A percentile compares a stretch with the other conserved stretches of the same genome.
phyloP scores from a whole-genome alignment of 2,329 filamentous ascomycete species.

The Elsinoe necatrix region DNA sequence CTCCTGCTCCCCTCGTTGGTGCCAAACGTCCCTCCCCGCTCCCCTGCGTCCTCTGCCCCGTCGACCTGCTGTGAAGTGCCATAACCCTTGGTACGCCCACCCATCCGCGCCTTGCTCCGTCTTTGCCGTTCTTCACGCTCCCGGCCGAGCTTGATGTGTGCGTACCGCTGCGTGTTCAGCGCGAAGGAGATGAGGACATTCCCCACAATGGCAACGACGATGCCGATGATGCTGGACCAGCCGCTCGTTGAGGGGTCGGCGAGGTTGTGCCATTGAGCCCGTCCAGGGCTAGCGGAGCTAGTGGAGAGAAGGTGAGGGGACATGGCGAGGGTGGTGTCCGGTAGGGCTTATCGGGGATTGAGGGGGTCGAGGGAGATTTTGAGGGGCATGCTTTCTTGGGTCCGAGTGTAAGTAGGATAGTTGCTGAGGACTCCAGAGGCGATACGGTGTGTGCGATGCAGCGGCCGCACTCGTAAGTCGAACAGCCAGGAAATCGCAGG shows the following conservation, averaged over 20 bases:
- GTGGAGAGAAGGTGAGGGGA: not conserved
- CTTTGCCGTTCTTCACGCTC: conserved; percentile 47
- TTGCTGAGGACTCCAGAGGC: not conserved
- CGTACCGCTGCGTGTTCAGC: conserved; percentile 92
- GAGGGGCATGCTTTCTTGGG: not conserved
- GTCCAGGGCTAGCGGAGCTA: not conserved
- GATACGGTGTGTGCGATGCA: not conserved
- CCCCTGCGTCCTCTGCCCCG: not conserved
- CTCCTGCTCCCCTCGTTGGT: conserved; percentile 26
- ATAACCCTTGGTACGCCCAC: conserved; percentile 28
- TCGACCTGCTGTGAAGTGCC: conserved; percentile 34
- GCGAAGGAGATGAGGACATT: conserved; percentile 93
- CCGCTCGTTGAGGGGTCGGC: conserved; percentile 26
- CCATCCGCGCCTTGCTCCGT: conserved; percentile 24
- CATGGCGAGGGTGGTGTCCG: not conserved
- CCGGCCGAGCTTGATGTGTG: conserved; percentile 74
- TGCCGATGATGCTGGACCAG: conserved; percentile 94
- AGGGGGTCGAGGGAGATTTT: not conserved
- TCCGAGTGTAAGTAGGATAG: not conserved
- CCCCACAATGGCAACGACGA: conserved; percentile 82
- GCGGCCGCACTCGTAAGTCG: not conserved
- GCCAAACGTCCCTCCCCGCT: not conserved
- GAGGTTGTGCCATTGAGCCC: not conserved
- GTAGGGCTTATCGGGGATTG: not conserved
- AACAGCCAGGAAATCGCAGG: not conserved